Evolutionary conservation across 1,284 basidiomycete species (phyloP), one percentile per base, ranked within the genome.

Genomic region (Ustilago trichophora): DNA sequence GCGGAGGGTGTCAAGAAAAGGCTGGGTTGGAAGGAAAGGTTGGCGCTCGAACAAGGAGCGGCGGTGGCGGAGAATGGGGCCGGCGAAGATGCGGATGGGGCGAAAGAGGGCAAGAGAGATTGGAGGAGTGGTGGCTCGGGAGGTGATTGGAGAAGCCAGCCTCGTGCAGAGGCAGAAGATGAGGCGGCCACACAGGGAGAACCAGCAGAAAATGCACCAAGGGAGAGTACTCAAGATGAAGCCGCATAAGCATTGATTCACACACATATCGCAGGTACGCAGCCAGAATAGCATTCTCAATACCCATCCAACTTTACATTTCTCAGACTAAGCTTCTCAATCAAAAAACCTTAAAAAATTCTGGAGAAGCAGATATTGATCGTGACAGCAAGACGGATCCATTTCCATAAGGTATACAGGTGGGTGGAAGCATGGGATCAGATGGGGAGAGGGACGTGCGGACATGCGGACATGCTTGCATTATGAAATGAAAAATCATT

Each of bases 1-100:
- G 54, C 62, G 7, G 46, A 31, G n/a, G 55, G 54, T 3, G 42
- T 52, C 55, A 56, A 38, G 26, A 53, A 53, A 40, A 50, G 49
- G 24, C 13, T 68, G 24, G 65, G 65, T 10, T 68, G 65, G 65
- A 68, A 68, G 37, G 65, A 68, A 15, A 47, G 65, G 31, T 33
- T 68, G 40, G 65, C 65, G 11, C 19, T 68, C 19, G 64, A 67
- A 15, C 48, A 68, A 16, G 62, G 62, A 6, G 53, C 44, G 9
- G 26, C 50, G 11, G 8, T 38, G 4, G 19, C 43, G 8, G 27
- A 29, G 8, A 42, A 21, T 12, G 42, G 11, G 4, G 43, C 47
- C 59, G 43, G 21, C n/a, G 33, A 50, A 15, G 44, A 27, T 7
- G 25, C 43, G 22, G 25, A 22, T 6, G 33, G 24, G 15, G 52